Evolutionary conservation across 2,329 filamentous ascomycete genomes (phyloP).

Genomic region (Cladophialophora carrionii): DNA sequence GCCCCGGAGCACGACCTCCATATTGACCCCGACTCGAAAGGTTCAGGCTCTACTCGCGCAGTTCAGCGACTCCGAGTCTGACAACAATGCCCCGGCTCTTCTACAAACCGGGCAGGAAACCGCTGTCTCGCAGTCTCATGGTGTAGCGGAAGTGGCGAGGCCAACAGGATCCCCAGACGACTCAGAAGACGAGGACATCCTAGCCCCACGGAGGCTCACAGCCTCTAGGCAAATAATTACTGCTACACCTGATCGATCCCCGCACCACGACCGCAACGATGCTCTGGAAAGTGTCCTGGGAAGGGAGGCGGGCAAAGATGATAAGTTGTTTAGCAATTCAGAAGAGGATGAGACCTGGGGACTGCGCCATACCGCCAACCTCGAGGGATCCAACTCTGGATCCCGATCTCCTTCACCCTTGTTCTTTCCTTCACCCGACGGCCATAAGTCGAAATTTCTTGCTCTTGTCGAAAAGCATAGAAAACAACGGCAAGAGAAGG

Average conservation of each 20-base stretch:
- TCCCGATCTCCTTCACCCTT: constrained; percentile 46
- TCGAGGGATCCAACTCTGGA: too few relatives aligned
- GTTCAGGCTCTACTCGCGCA: constrained; percentile 55
- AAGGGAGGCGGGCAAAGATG: neutral
- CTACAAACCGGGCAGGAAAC: neutral
- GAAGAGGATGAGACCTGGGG: constrained; percentile 5
- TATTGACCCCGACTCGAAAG: constrained; percentile 47
- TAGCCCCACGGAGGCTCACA: constrained; percentile 6
- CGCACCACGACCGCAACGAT: neutral
- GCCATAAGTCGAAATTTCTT: constrained; percentile 63
- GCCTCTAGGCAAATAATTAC: neutral
- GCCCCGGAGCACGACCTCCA: constrained; percentile 20
- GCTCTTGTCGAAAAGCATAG: constrained; percentile 75
- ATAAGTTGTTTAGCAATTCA: constrained; percentile 1
- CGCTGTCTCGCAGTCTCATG: neutral
- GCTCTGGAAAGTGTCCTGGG: neutral
- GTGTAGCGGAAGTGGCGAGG: neutral
- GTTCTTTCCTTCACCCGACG: constrained; percentile 45
- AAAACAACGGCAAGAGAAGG: constrained; percentile 68
- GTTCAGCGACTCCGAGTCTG: constrained; percentile 54
- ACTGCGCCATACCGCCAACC: constrained; percentile 40
- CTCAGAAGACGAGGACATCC: constrained; percentile 52
- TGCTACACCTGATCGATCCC: neutral
- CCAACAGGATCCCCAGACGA: constrained; percentile 32
- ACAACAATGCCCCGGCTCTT: constrained; percentile 37